Percentiles rank a stretch among this genome's conserved stretches.
phyloP scores from a whole-genome alignment of 148 eudicot species.

The Diospyros kaki region DNA sequence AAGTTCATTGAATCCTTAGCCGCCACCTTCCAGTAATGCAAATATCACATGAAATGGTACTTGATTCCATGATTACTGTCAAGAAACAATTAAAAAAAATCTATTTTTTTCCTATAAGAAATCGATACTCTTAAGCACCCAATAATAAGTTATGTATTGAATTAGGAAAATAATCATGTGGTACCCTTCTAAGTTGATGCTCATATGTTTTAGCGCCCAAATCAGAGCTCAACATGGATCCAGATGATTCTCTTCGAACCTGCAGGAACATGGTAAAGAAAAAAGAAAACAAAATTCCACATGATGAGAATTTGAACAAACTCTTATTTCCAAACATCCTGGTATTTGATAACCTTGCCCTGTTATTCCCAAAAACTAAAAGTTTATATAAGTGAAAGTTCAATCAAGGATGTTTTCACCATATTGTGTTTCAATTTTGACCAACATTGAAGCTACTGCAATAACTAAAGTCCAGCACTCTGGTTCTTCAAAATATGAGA shows the following conservation, averaged over 20 bases:
- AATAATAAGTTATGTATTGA: neutral
- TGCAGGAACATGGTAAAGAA: constrained; percentile 18
- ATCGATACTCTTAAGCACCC: neutral
- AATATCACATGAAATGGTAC: neutral
- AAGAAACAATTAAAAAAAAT: neutral
- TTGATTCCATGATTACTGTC: neutral
- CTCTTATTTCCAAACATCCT: neutral
- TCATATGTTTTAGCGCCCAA: constrained; percentile 24
- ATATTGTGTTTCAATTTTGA: neutral
- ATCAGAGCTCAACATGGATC: constrained; percentile 13
- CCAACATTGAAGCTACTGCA: too few relatives aligned
- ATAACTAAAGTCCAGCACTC: neutral
- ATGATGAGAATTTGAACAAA: neutral
- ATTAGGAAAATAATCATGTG: neutral
- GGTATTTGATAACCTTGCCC: neutral
- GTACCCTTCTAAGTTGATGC: constrained; percentile 63
- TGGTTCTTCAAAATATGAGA: neutral
- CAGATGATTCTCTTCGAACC: constrained; percentile 68
- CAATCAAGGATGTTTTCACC: neutral
- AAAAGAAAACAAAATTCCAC: neutral
- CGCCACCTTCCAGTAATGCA: constrained; percentile 50
- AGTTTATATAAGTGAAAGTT: too few relatives aligned
- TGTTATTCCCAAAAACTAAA: neutral
- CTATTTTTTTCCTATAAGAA: neutral
- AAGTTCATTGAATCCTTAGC: constrained; percentile 67